Percentiles rank a stretch among this genome's conserved stretches.
These are phyloP conservation scores for Ceratobasidium sp. DNA, from an alignment of 1,284 basidiomycete species.

Conservation along the genomic window DNA sequence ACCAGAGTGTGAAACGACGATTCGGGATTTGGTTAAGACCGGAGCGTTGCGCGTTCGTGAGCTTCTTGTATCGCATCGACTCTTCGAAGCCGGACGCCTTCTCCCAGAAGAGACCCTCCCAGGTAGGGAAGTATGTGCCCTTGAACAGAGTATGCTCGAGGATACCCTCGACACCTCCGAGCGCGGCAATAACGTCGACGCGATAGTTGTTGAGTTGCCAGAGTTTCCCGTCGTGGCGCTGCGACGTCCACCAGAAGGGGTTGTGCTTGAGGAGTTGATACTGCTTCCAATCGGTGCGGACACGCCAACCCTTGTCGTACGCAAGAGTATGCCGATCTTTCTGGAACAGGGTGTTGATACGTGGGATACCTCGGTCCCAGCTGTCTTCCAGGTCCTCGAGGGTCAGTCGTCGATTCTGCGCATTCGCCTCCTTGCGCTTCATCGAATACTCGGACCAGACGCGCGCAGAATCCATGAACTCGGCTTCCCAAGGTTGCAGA, in stretches of 20 bases:
- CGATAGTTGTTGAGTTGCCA: conserved; percentile 99
- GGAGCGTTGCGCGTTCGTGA: conserved; percentile 95
- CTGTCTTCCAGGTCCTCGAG: conserved; percentile 98
- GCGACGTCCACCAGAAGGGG: conserved; percentile 99
- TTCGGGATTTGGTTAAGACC: conserved; percentile 99
- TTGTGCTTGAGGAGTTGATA: conserved; percentile 96
- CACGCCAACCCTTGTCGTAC: conserved; percentile 76
- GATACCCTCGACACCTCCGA: conserved; percentile 98
- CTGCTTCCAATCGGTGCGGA: conserved; percentile 97
- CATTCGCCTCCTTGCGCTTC: conserved; percentile 99
- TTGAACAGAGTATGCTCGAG: conserved; percentile 98
- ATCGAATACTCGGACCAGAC: conserved; percentile 99
- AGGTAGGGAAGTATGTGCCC: conserved; percentile 94
- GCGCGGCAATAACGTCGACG: conserved; percentile 98
- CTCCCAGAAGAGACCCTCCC: conserved; percentile 97
- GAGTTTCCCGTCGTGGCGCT: conserved; percentile 96
- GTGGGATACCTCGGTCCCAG: conserved; percentile 98
- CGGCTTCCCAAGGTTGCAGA: conserved; percentile 98
- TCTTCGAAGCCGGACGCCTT: conserved; percentile 95
- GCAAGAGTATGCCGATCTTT: conserved; percentile 92
- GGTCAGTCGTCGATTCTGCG: conserved; percentile 95
- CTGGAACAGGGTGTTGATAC: conserved; percentile 98
- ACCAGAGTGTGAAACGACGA: conserved; percentile 99
- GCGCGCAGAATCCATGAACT: conserved; percentile 97
- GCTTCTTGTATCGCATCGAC: conserved; percentile 97